Base-by-base conservation (phyloP, 2,329 filamentous ascomycete species). In the Sodiomyces alkalinus region DNA sequence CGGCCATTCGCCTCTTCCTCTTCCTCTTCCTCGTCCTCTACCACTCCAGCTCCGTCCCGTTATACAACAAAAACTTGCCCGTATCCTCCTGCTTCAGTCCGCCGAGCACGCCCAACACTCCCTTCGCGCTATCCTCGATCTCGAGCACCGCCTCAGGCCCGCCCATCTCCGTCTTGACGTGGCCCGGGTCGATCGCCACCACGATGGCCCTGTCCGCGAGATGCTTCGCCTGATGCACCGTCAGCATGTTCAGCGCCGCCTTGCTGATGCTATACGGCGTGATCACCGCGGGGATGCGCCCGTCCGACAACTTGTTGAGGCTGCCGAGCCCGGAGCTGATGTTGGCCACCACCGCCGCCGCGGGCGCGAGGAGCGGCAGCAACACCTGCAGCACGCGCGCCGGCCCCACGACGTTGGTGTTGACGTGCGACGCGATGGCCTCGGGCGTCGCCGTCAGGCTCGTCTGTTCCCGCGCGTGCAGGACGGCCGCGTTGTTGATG, bases 321-420 rank as follows among this genome's bases (percentile, higher is more conserved):
- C 51, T 47, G 5, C 46, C 57, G 13, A 60, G 33, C 1, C 46
- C 46, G 1, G 57, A 60, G 3, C 51, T 55, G 34, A 63, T 48
- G 41, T 64, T 60, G 21, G 55, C 44, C 27, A 54, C 36, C 24
- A 49, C 44, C n/a, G n/a, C n/a, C 4, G 46, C 47, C 6, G 38
- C 23, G 0, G 33, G 16, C 10, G 41, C 29, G 22, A 52, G 40
- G 21, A 46, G 26, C 18, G 41, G 40, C 2, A 46, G 35, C 27
- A 64, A 35, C 2, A 47, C 46, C 38, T 61, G 47, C 0, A 60
- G 49, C 6, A 53, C 48, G 32, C 58, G 58, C 1, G 59, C 58
- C 0, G 60, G 60, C 0, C 60, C 61, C 12, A 62, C 30, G 4
- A 64, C 58, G 30, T 65, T 64, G 36, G 52, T 42, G 16, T 47